Evolutionary conservation across 2,329 filamentous ascomycete species (phyloP).

Genomic region (Grosmannia penicillata): DNA sequence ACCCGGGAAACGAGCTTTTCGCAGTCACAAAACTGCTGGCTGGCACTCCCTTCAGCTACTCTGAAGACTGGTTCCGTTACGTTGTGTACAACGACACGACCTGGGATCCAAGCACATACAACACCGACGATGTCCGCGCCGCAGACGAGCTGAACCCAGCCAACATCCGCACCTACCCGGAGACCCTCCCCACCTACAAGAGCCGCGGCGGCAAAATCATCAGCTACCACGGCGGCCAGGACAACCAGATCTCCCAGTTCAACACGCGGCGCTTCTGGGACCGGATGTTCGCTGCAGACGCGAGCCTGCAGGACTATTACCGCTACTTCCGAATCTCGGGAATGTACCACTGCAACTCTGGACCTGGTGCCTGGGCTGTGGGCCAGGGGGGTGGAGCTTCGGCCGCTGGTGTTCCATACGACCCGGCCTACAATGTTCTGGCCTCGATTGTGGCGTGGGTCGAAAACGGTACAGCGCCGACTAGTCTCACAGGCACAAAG

Average conservation of each 20-base stretch:
- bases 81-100: constrained; percentile 28
- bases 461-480: constrained; percentile 25
- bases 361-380: constrained; percentile 22
- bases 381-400: constrained; percentile 12
- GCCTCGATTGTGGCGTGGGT: constrained; percentile 32
- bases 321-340: constrained; percentile 37
- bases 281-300: constrained; percentile 21
- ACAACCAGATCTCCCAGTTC: constrained; percentile 26
- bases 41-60: constrained; percentile 25
- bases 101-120: constrained; percentile 24
- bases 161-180: constrained; percentile 15
- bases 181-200: constrained; percentile 20
- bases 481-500: constrained; percentile 13
- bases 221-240: constrained; percentile 27
- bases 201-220: constrained; percentile 28
- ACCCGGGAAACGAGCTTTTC: constrained; percentile 28
- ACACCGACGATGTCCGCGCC: constrained; percentile 19
- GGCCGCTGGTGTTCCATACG: constrained; percentile 12
- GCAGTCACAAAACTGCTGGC: constrained; percentile 21
- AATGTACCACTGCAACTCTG: constrained; percentile 33
- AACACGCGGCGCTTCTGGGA: constrained; percentile 33
- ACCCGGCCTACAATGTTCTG: constrained; percentile 26
- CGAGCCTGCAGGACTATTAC: constrained; percentile 26
- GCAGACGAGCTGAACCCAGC: constrained; percentile 11
- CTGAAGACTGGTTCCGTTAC: constrained; percentile 31